Evolutionary conservation across 768 basidiomycete genomes (phyloP).

Genomic region (Boletus fagicola): DNA sequence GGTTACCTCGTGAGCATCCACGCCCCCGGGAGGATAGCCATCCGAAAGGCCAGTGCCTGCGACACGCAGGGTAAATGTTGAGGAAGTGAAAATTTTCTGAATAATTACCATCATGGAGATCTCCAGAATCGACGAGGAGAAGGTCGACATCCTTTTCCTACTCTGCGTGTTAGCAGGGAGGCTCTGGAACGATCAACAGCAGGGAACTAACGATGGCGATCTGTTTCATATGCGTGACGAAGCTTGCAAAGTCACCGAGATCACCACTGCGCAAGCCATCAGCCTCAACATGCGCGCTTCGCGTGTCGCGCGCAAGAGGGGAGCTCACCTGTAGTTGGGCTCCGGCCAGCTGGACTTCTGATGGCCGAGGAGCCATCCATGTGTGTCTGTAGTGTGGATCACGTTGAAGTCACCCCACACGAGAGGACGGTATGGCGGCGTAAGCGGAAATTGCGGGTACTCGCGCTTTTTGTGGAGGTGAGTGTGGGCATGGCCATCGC

Average conservation of each 20-base stretch:
- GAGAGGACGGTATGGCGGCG: slow-evolving; percentile 62
- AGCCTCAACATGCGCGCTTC: neutral
- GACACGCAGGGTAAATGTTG: slow-evolving; percentile 5
- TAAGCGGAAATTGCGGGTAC: slow-evolving; percentile 41
- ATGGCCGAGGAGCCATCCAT: slow-evolving; percentile 83
- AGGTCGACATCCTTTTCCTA: slow-evolving; percentile 76
- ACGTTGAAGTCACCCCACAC: slow-evolving; percentile 91
- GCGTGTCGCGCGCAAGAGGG: neutral
- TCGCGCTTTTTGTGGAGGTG: slow-evolving; percentile 37
- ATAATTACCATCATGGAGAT: slow-evolving; percentile 61
- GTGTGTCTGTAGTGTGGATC: slow-evolving; percentile 82
- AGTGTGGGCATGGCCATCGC: slow-evolving; percentile 34
- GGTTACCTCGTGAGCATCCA: slow-evolving; percentile 69
- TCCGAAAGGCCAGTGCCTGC: slow-evolving; percentile 75
- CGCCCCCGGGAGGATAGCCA: slow-evolving; percentile 65
- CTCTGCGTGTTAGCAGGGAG: neutral
- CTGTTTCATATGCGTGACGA: slow-evolving; percentile 77
- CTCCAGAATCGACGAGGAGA: slow-evolving; percentile 79
- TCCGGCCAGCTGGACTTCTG: slow-evolving; percentile 72
- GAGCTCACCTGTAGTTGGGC: slow-evolving; percentile 62
- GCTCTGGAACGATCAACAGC: neutral
- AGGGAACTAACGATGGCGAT: slow-evolving; percentile 51
- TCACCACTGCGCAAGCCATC: slow-evolving; percentile 41
- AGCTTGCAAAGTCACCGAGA: slow-evolving; percentile 85
- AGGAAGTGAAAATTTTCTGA: neutral